phyloP scores from a whole-genome alignment of 192 early-diverging fungal genomes.

The Helicostylum pulchrum region DNA sequence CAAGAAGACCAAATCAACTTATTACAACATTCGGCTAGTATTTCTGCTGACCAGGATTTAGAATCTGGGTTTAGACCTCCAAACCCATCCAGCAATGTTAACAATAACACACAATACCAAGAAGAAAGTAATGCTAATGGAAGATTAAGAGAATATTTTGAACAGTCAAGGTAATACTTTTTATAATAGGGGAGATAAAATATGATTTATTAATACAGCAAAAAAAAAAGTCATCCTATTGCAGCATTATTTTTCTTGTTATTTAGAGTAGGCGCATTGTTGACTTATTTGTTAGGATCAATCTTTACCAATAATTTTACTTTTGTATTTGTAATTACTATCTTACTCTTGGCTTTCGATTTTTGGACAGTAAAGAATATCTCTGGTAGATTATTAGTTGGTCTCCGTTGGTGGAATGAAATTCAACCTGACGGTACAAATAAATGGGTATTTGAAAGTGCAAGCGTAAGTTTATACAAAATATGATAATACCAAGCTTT shows the following conservation, averaged over 20 bases:
- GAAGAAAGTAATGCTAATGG: conserved; percentile 11
- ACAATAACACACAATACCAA: neutral
- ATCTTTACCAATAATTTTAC: conserved; percentile 85
- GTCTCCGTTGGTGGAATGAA: conserved; percentile 99
- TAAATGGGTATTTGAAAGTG: conserved; percentile 95
- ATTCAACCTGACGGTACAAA: conserved; percentile 93
- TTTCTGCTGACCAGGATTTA: conserved; percentile 3
- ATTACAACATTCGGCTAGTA: conserved; percentile 3
- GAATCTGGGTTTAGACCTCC: conserved; percentile 1
- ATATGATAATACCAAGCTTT: neutral
- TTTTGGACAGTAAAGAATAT: conserved; percentile 99
- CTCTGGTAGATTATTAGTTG: conserved; percentile 92
- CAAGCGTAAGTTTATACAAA: conserved; percentile 57
- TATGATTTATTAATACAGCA: neutral
- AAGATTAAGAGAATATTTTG: conserved; percentile 32
- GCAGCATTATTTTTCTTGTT: conserved; percentile 88
- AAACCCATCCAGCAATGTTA: neutral
- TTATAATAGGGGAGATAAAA: no score
- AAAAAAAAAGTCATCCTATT: conserved; percentile 72
- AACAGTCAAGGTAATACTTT: conserved; percentile 33
- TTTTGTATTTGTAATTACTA: conserved; percentile 86
- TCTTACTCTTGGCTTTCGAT: conserved; percentile 91
- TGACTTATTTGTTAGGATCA: conserved; percentile 82
- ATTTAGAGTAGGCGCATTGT: conserved; percentile 81
- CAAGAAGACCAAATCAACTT: conserved; percentile 7